Percentiles rank a stretch among this genome's conserved stretches.
phyloP scores from a whole-genome alignment of 129 eudicot genomes.

The Flaveria robusta region DNA sequence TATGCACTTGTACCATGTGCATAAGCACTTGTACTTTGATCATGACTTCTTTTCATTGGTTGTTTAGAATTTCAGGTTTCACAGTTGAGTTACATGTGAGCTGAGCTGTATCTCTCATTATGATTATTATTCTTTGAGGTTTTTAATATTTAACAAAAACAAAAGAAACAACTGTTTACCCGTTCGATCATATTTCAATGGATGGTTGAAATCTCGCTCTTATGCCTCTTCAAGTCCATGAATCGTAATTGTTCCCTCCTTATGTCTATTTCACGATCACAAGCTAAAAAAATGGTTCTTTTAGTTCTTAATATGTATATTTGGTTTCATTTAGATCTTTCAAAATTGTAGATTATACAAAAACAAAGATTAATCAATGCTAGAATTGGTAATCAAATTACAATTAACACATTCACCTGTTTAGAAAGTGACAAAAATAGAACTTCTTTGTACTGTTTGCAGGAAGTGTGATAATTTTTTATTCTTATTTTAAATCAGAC shows the following conservation, averaged over 20 bases:
- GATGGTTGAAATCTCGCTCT: background rate
- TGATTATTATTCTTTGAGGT: background rate
- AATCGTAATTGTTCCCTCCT: background rate
- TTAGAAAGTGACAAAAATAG: background rate
- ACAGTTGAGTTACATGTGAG: conserved; percentile 1
- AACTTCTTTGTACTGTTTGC: background rate
- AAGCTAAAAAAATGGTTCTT: background rate
- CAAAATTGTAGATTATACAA: too few relatives aligned
- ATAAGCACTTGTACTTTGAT: conserved; percentile 5
- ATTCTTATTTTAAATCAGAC: background rate
- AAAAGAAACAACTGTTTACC: background rate
- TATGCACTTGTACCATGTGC: background rate
- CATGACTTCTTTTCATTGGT: background rate
- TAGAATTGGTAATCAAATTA: background rate
- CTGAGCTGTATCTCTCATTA: background rate
- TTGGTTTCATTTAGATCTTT: background rate
- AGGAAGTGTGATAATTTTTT: conserved; percentile 6
- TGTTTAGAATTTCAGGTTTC: background rate
- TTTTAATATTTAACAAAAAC: background rate
- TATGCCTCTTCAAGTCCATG: background rate
- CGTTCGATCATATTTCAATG: background rate
- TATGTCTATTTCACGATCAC: background rate
- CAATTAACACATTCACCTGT: background rate
- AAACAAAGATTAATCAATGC: too few relatives aligned
- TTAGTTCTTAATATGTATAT: background rate